Conservation (phyloP, 306 rosid species). For the Citrullus amarus region DNA sequence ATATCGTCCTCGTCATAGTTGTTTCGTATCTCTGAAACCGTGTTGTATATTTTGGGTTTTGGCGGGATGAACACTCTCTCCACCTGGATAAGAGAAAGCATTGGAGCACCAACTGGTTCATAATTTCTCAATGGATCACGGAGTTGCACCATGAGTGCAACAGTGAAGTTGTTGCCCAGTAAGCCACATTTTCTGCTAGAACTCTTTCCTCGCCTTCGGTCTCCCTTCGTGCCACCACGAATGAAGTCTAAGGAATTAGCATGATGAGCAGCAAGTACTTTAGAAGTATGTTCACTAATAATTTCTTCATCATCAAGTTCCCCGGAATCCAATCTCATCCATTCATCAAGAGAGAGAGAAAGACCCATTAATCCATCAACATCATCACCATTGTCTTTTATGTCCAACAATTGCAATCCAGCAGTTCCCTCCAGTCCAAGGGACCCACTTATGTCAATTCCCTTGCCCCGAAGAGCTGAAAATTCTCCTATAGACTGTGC, state of each 20-base stretch:
- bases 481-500: conserved; percentile 39
- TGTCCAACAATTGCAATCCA: conserved; percentile 60
- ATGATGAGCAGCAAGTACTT: conserved; percentile 84
- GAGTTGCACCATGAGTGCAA: conserved; percentile 83
- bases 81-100: conserved; percentile 82
- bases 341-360: conserved; percentile 79
- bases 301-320: conserved; percentile 66
- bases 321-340: conserved; percentile 88
- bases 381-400: conserved; percentile 30
- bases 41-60: conserved; percentile 48
- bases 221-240: conserved; percentile 43
- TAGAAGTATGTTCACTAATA: conserved; percentile 68
- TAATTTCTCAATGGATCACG: conserved; percentile 77
- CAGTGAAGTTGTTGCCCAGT: conserved; percentile 75
- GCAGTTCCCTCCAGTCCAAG: conserved; percentile 72
- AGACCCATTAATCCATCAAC: conserved; percentile 74
- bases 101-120: conserved; percentile 81
- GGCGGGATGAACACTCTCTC: conserved; percentile 80
- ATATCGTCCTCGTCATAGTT: conserved; percentile 35
- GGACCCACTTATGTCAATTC: conserved; percentile 32
- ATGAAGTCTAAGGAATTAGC: conserved; percentile 57
- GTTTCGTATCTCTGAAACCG: conserved; percentile 32
- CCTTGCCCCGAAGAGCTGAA: conserved; percentile 56
- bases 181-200: conserved; percentile 51
- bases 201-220: conserved; percentile 46